Conservation (phyloP, 176 grass and related monocot genomes). For the Melocanna baccifera region DNA sequence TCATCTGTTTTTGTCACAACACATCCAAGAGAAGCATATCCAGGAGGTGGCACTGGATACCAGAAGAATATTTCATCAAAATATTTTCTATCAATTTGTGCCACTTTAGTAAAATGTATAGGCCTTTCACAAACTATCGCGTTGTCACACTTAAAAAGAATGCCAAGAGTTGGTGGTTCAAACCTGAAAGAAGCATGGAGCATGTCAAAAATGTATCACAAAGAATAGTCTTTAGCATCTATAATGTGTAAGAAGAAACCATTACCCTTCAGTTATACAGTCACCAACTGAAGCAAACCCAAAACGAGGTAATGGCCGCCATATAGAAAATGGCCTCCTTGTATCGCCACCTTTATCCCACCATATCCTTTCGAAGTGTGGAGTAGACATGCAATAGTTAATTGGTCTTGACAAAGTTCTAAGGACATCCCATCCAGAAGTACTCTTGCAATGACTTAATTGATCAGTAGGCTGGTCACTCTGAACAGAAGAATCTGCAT, state of each 20-base stretch:
- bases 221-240: slow-evolving; percentile 19
- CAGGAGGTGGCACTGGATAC: slow-evolving; percentile 88
- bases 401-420: slow-evolving; percentile 70
- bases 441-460: slow-evolving; percentile 36
- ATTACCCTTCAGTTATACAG: slow-evolving; percentile 90
- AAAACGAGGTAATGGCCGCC: slow-evolving; percentile 71
- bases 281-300: slow-evolving; percentile 84
- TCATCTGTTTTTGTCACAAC: slow-evolving; percentile 81
- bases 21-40: slow-evolving; percentile 91
- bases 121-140: slow-evolving; percentile 74
- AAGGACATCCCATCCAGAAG: slow-evolving; percentile 73
- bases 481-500: slow-evolving; percentile 39
- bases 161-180: slow-evolving; percentile 83
- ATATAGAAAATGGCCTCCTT: slow-evolving; percentile 82
- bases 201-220: slow-evolving; percentile 28
- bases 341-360: slow-evolving; percentile 91
- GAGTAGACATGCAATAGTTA: slow-evolving; percentile 84
- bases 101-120: slow-evolving; percentile 75
- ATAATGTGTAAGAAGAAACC: slow-evolving; percentile 13
- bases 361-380: slow-evolving; percentile 98
- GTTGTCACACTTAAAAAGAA: slow-evolving; percentile 81
- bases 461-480: slow-evolving; percentile 44
- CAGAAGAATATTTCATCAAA: slow-evolving; percentile 86
- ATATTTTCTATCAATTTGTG: slow-evolving; percentile 75
- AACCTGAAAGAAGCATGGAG: slow-evolving; percentile 49